phyloP scores from a whole-genome alignment of 2,329 filamentous ascomycete species.

The Gaeumannomyces sp. region DNA sequence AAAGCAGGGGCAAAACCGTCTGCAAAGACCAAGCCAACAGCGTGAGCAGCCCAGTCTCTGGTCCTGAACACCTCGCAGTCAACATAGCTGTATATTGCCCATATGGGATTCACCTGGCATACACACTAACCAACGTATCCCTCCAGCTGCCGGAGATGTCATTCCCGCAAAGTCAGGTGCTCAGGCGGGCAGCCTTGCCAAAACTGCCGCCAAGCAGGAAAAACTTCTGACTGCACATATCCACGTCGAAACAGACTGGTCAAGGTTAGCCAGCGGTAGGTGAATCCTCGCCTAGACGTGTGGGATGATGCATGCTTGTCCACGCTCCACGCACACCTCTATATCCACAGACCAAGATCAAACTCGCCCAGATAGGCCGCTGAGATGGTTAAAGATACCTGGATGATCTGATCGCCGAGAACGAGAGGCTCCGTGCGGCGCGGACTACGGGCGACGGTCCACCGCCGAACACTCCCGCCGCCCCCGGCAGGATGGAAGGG shows the following conservation, averaged over 20 bases:
- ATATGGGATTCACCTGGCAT: neutral
- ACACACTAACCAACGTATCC: neutral
- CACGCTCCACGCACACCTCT: no score
- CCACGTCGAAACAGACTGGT: conserved; percentile 9
- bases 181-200: conserved; percentile 7
- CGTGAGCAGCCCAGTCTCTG: conserved; percentile 1
- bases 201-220: neutral
- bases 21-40: conserved; percentile 5
- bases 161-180: conserved; percentile 10
- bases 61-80: neutral
- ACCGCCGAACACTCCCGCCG: neutral
- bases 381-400: conserved; percentile 5
- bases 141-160: conserved; percentile 6
- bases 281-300: neutral
- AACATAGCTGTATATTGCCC: no score
- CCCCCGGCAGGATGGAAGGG: neutral
- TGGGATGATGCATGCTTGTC: no score
- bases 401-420: conserved; percentile 8
- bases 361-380: neutral
- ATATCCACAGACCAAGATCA: no score
- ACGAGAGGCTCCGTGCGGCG: conserved; percentile 5
- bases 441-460: neutral
- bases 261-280: conserved; percentile 10
- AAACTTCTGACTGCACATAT: conserved; percentile 8
- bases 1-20: neutral